phyloP scores from a whole-genome alignment of 2,329 filamentous ascomycete species.

The Monosporascus ibericus region DNA sequence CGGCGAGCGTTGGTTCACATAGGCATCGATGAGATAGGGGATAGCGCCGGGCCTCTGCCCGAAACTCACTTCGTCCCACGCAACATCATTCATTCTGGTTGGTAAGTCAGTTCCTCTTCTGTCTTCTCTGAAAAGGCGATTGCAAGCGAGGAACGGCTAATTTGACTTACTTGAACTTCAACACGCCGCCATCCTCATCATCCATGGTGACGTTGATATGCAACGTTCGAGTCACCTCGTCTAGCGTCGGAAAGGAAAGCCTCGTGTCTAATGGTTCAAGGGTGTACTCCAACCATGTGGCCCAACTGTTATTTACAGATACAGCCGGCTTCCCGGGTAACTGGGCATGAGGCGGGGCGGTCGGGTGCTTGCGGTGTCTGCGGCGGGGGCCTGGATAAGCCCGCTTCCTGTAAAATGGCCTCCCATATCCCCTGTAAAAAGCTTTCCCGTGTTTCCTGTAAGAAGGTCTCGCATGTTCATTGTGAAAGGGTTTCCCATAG shows the following conservation, averaged over 20 bases:
- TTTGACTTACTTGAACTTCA: constrained; percentile 29
- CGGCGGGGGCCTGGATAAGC: no score
- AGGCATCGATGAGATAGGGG: constrained; percentile 49
- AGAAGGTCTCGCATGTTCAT: no score
- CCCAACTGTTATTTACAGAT: constrained; percentile 23
- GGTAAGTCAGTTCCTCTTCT: constrained; percentile 7
- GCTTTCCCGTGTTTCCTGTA: no score
- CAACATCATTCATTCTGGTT: constrained; percentile 32
- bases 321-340: constrained; percentile 26
- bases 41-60: constrained; percentile 14
- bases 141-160: neutral
- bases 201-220: constrained; percentile 39
- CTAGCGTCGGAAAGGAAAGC: constrained; percentile 30
- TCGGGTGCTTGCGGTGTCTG: neutral
- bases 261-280: constrained; percentile 30
- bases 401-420: no score
- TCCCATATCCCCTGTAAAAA: no score
- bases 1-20: constrained; percentile 43
- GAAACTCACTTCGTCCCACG: constrained; percentile 35
- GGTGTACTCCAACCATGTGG: constrained; percentile 40
- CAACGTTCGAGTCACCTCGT: constrained; percentile 44
- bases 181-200: constrained; percentile 26
- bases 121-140: neutral
- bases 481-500: neutral
- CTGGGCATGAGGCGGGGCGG: constrained; percentile 5